Conservation (phyloP, 2,329 filamentous ascomycete species). For the Ceratocystis variospora region DNA sequence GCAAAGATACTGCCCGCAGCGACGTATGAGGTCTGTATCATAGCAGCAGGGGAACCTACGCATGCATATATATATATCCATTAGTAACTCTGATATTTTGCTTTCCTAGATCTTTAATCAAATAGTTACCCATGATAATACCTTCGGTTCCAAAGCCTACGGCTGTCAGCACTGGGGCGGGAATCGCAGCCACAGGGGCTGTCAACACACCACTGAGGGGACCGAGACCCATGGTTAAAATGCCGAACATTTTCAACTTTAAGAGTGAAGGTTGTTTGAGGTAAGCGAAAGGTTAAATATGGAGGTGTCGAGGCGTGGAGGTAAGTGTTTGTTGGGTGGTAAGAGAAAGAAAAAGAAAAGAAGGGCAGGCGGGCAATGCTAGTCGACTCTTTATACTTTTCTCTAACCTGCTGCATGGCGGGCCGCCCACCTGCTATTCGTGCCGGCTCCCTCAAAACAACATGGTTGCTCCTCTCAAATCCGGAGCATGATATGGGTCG, state of each 20-base stretch:
- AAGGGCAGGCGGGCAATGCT: neutral
- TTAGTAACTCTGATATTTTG: too few species aligned
- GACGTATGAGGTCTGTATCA: neutral
- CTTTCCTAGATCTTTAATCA: neutral
- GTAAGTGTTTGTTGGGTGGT: neutral
- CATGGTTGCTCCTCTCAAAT: neutral
- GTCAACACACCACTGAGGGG: neutral
- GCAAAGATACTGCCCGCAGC: constrained; percentile 9
- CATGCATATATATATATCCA: too few species aligned
- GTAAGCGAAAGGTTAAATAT: neutral
- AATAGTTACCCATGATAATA: neutral
- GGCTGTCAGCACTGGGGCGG: neutral
- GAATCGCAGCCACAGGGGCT: neutral
- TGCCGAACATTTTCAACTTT: neutral
- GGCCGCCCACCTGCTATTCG: neutral
- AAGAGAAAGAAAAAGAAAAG: neutral
- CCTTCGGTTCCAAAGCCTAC: neutral
- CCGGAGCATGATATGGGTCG: neutral
- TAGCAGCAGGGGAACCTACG: constrained; percentile 5
- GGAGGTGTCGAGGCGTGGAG: too few species aligned
- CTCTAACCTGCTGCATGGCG: neutral
- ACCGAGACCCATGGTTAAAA: neutral
- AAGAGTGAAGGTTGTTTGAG: neutral
- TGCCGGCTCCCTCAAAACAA: neutral
- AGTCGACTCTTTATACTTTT: neutral